Base-by-base conservation (phyloP, 192 early-diverging fungal genomes). In the Linnemannia schmuckeri region DNA sequence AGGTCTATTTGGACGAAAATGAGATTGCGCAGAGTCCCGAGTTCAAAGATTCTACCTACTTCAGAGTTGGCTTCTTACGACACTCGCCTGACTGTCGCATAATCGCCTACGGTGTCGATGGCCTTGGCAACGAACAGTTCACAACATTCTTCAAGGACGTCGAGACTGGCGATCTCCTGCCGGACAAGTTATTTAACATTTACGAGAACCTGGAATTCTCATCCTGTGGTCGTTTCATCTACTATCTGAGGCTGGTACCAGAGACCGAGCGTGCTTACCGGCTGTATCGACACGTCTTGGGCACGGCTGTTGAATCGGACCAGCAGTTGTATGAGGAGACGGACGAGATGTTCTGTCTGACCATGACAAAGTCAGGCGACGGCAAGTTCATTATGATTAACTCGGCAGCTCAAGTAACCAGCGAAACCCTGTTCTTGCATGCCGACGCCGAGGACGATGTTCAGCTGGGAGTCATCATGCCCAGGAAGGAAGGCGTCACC, bases 261-360 rank as follows among this genome's bases (percentile, higher is more conserved):
- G 82, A 79, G 17, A 82, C 73, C 22, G 92, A 94, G 52, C 70
- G 93, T 3, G 90, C 92, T 20, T 91, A 93, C 76, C 72, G 89
- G 42, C 44, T 92, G 30, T 90, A 82, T 79, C 82, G 92, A 40
- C 93, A 93, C 47, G 49, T 71, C 38, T 70, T 94, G 24, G 92
- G 91, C 6, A 81, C 82, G 1, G 63, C 83, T 54, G 89, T 89
- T 0, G 70, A 76, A 13, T 24, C 30, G 24, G 93, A 93, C 57
- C 83, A 81, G 24, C 27, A 91, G 8, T 41, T 93, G 13, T 93
- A 88, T 55, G 89, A 94, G 40, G 92, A 94, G 68, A 73, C 35
- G 27, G 93, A 94, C 81, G 93, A 94, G 76, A 94, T 92, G 93
- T 94, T 90, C 41, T 93, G 89, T 61, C 54, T 93, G n/a, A 85